Base-by-base conservation (phyloP, 495 filamentous ascomycete species). In the Aspergillus olivimuriae region DNA sequence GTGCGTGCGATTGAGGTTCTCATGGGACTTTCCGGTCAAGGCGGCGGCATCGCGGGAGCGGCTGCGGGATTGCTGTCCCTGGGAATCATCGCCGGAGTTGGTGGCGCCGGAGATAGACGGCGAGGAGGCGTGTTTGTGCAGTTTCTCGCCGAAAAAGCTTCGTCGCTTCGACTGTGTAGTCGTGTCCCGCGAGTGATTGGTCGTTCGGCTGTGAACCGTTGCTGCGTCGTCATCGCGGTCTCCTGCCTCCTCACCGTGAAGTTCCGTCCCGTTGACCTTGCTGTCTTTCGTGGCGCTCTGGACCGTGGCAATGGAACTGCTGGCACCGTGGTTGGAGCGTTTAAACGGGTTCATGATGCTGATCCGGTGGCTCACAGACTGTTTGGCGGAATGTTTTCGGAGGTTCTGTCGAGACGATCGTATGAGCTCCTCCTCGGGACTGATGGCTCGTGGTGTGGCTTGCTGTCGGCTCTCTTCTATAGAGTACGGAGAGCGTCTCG, bases 301-400 rank as follows among this genome's bases (percentile, higher is more conserved):
- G 12, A 65, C 56, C 0, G 64, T 66, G 22, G 61, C 60, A 23
- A 68, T 55, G 7, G 66, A 69, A 43, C 58, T 61, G 15, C 56
- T 56, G 9, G 54, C 46, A 2, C 56, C 62, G 42, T 73, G 67
- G 22, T 58, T 60, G 2, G 63, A 56, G 14, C 69, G 68, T 46
- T 67, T 71, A 53, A 73, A 73, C 0, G 69, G 69, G 31, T 73
- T 73, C 53, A 70, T 70, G 30, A 71, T 61, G 49, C 67, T 71
- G 47, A 73, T 73, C 5, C 69, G 67, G 30, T 70, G 64, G 47
- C 69, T 68, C 51, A 70, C 60, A 19, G 69, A 70, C 12, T 63
- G 64, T 39, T 65, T 63, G 17, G 61, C 49, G 0, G 63, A 62
- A 33, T 61, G 61, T 38, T 64, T 70, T 34, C 60, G 62, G 47